A percentile compares a stretch with the other conserved stretches of the same genome.
Conservation (phyloP, 805 yeast species). For the Candida wancherniae region DNA sequence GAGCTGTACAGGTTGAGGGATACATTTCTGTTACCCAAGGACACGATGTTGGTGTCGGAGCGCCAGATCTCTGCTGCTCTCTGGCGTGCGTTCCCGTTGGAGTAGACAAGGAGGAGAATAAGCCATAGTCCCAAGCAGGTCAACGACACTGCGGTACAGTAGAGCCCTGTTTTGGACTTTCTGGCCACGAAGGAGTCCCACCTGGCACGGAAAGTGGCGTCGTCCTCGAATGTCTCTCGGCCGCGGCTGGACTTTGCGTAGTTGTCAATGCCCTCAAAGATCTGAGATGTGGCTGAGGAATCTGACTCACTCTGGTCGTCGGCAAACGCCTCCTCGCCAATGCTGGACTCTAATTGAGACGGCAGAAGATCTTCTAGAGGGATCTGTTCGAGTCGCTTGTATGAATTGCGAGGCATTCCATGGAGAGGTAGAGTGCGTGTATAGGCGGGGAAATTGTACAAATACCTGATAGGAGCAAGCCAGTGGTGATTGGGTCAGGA, state of each 20-base stretch:
- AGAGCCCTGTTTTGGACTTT: slow-evolving; percentile 3
- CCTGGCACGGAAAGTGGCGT: slow-evolving; percentile 10
- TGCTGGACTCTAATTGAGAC: no score
- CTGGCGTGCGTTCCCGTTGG: slow-evolving; percentile 18
- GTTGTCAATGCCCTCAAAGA: slow-evolving; percentile 28
- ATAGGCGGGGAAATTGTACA: no score
- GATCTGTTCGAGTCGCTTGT: slow-evolving; percentile 5
- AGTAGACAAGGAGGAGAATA: slow-evolving; percentile 23
- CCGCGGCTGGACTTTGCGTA: slow-evolving; percentile 14
- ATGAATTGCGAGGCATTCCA: no score
- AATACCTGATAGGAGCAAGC: no score
- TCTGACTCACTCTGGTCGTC: slow-evolving; percentile 3
- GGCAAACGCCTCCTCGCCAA: no score
- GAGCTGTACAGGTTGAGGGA: slow-evolving; percentile 28
- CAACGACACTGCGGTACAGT: slow-evolving; percentile 1
- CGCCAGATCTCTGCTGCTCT: slow-evolving; percentile 12
- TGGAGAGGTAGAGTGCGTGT: no score
- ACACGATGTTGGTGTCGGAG: slow-evolving; percentile 21
- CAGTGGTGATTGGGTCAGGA: no score
- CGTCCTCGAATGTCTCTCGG: slow-evolving; percentile 10
- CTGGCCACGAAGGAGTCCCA: slow-evolving; percentile 5
- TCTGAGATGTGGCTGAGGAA: slow-evolving; percentile 18
- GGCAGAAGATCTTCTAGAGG: slow-evolving; percentile 7
- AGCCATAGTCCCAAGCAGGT: slow-evolving; percentile 23
- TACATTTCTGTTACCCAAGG: slow-evolving; percentile 25